Base-by-base conservation (phyloP, 1,139 yeast genomes). In the Kurtzmaniella quercitrusa region DNA sequence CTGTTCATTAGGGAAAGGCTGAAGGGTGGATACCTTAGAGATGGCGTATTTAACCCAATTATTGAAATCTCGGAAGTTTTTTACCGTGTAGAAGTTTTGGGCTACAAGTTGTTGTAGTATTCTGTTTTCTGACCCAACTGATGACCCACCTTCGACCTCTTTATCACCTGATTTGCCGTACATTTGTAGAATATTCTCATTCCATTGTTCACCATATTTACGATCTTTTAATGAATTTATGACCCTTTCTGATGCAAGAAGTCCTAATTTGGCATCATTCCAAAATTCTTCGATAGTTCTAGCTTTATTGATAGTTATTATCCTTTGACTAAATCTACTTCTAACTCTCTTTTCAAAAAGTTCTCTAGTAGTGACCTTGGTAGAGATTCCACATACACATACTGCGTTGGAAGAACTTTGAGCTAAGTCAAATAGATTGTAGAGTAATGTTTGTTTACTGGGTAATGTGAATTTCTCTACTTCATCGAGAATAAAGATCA, bases 271-370 rank as follows among this genome's bases (percentile, higher is more conserved):
- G 16, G 69, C 69, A 41, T 63, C 58, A 1, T 48, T 39, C 65
- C 65, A 70, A 50, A 79, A 83, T 5, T 68, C 72, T 1, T 72
- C 75, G 2, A 78, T 49, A 5, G 63, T 60, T 2, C 54, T 51
- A 0, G 84, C 70, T 43, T 81, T 82, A 37, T 76, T 75, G 38
- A 89, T 68, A 31, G 78, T 73, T 29, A 88, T 73, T 2, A 86
- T 66, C 42, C 95, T 67, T 58, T 91, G 97, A 29, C 95, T 83
- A 61, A 91, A 93, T 48, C 99, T 70, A 46, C 95, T 85, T 52
- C 90, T 77, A 0, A 94, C 98, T 53, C 99, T 75, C 57, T 91
- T 93, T 58, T 94, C 99, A 44, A 93, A 69, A 51, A 81, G 71
- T 54, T 93, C 98, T 43, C 91, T 69, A 0, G 89, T 75, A 8